phyloP scores from a whole-genome alignment of 2,329 filamentous ascomycete species.

The Lecanosticta acicola region DNA sequence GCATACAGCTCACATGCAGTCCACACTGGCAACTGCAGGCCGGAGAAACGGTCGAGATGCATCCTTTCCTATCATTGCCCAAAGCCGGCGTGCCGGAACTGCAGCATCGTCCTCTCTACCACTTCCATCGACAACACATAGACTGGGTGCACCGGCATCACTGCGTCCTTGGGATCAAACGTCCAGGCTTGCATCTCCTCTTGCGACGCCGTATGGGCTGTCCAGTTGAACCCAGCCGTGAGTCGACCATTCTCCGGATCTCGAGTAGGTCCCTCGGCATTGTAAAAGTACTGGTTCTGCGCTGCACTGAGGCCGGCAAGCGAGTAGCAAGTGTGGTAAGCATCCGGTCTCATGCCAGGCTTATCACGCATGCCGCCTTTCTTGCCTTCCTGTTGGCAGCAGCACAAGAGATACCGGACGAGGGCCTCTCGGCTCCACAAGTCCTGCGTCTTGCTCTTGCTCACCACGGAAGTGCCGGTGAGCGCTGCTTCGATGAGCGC shows the following conservation, averaged over 20 bases:
- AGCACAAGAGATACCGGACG: slow-evolving; percentile 81
- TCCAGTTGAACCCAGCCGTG: slow-evolving; percentile 42
- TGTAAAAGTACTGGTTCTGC: slow-evolving; percentile 58
- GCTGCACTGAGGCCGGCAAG: slow-evolving; percentile 77
- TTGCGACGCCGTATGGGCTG: slow-evolving; percentile 40
- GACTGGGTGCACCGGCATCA: slow-evolving; percentile 71
- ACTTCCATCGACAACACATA: slow-evolving; percentile 73
- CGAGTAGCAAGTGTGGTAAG: slow-evolving; percentile 91
- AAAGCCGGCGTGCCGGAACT: slow-evolving; percentile 23
- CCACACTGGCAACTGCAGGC: too few species aligned
- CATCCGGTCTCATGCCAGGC: slow-evolving; percentile 81
- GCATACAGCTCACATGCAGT: too few species aligned
- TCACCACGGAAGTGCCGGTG: slow-evolving; percentile 44
- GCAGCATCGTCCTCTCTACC: slow-evolving; percentile 45
- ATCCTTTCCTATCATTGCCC: too few species aligned
- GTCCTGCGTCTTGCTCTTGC: slow-evolving; percentile 28
- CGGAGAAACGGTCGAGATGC: too few species aligned
- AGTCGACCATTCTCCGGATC: slow-evolving; percentile 24
- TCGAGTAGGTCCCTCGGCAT: slow-evolving; percentile 17
- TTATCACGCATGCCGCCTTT: slow-evolving; percentile 87
- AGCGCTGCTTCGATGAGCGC: slow-evolving; percentile 78
- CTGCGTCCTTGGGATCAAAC: slow-evolving; percentile 65
- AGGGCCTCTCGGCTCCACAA: slow-evolving; percentile 80
- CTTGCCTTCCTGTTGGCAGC: slow-evolving; percentile 66
- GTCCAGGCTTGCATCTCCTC: slow-evolving; percentile 51